Evolutionary conservation across 2,329 filamentous ascomycete genomes (phyloP), one percentile per base, ranked within the genome.

Genomic region (Periconia sp.): DNA sequence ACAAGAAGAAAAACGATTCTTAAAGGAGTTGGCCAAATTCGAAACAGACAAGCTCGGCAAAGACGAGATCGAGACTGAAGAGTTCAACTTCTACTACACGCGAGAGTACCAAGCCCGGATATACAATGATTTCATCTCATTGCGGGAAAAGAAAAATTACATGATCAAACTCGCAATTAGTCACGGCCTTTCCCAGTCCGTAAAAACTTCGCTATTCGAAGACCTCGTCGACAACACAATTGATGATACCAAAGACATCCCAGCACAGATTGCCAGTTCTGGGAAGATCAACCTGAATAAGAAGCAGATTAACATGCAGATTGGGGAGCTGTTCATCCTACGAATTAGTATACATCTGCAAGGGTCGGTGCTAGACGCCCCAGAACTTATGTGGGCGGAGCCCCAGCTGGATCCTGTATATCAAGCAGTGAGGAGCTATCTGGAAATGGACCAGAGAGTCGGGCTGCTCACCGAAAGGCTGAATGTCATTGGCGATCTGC

Each of bases 21-120:
- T 99, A 15, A 94, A 94, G 64, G 93, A 99, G 66, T 89, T 99
- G 57, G 85, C 91, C 52, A 96, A 94, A 69, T 99, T 97, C 64
- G 94, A 97, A 74, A 84, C 86, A 41, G 93, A 96, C 70, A 96
- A 96, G 73, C 82, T 97, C 46, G 86, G 86, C 23, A 85, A 88
- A 11, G 92, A 96, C 68, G 91, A 96, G 63, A 87, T 96, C 30
- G 93, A 99, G 77, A 91, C 92, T 45, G 94, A 99, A 74, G 91
- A 93, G 68, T 99, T 99, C 82, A 99, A 99, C 74, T 99, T 97
- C 74, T 99, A 99, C 79, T 97, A 99, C 78, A 97, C 94, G 2
- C 85, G 90, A 66, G 93, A 97, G 71, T 99, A 99, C 73, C 95
- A 99, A 76, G 91, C 94, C 19, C 88, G 94, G 48, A 99, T 99